Conservation (phyloP, 2,329 filamentous ascomycete genomes). For the Colletotrichum brevisporum region DNA sequence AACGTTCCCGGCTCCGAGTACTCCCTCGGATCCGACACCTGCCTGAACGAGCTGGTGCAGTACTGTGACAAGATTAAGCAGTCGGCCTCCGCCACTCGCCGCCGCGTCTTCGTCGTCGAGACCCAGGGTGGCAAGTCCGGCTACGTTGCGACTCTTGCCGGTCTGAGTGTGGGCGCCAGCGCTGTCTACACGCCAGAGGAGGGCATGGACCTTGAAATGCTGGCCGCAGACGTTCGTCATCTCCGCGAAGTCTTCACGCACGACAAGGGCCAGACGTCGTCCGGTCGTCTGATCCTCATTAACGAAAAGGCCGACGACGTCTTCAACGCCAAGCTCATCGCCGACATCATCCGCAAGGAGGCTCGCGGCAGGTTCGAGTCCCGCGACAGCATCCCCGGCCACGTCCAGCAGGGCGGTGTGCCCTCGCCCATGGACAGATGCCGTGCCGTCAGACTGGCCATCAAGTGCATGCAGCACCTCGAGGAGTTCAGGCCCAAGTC, state of each 20-base stretch:
- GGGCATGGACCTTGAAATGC: slow-evolving; percentile 93
- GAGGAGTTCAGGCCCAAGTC: slow-evolving; percentile 80
- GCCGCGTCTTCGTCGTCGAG: slow-evolving; percentile 97
- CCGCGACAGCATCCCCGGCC: slow-evolving; percentile 90
- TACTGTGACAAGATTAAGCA: slow-evolving; percentile 99
- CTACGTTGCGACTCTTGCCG: slow-evolving; percentile 92
- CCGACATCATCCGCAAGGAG: slow-evolving; percentile 95
- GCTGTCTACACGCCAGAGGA: slow-evolving; percentile 98
- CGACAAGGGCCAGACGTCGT: slow-evolving; percentile 89
- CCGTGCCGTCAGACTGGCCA: slow-evolving; percentile 89
- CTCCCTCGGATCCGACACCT: slow-evolving; percentile 96
- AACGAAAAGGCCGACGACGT: slow-evolving; percentile 94
- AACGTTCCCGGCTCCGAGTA: slow-evolving; percentile 99
- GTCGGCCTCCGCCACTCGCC: slow-evolving; percentile 92
- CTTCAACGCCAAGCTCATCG: slow-evolving; percentile 93
- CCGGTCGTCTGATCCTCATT: slow-evolving; percentile 94
- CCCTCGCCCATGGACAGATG: slow-evolving; percentile 97
- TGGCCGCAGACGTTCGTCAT: slow-evolving; percentile 90
- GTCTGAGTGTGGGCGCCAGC: slow-evolving; percentile 90
- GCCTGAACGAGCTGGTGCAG: slow-evolving; percentile 91
- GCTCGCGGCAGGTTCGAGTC: slow-evolving; percentile 93
- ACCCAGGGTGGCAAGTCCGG: slow-evolving; percentile 96
- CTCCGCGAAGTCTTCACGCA: slow-evolving; percentile 87
- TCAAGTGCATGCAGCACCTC: slow-evolving; percentile 94
- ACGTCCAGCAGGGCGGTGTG: slow-evolving; percentile 94